These are phyloP conservation scores for Kwoniella pini DNA, from an alignment of 768 basidiomycete species.

Conservation along the genomic window DNA sequence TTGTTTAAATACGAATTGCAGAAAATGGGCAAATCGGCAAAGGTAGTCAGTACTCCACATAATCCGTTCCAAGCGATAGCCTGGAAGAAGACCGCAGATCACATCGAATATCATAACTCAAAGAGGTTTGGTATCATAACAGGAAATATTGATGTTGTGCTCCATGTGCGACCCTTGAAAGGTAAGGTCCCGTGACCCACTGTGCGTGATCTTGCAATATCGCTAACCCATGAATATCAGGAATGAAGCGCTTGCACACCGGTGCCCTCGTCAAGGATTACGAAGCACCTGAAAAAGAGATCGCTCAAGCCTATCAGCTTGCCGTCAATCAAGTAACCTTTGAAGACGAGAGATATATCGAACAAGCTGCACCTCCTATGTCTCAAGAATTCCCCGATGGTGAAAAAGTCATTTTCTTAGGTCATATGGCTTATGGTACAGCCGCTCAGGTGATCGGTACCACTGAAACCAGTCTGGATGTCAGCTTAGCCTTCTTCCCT, in stretches of 20 bases:
- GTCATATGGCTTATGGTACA: conserved; percentile 91
- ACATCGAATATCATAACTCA: conserved; percentile 79
- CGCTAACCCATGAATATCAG: no score
- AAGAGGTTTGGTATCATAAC: conserved; percentile 86
- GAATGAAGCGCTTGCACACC: conserved; percentile 81
- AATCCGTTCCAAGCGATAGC: conserved; percentile 65
- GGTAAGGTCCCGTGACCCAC: no score
- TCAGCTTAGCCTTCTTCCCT: conserved; percentile 87
- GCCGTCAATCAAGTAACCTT: conserved; percentile 74
- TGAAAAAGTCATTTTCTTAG: conserved; percentile 92
- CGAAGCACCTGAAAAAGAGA: conserved; percentile 76
- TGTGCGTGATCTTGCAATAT: no score
- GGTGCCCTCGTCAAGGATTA: conserved; percentile 96
- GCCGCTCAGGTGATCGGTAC: conserved; percentile 84
- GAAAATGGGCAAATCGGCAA: conserved; percentile 50
- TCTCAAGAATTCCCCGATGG: conserved; percentile 86
- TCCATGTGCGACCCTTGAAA: conserved; percentile 89
- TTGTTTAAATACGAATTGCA: conserved; percentile 75
- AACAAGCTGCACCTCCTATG: conserved; percentile 76
- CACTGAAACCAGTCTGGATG: conserved; percentile 68
- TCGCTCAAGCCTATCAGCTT: conserved; percentile 85
- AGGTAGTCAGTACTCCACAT: conserved; percentile 70
- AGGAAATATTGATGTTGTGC: conserved; percentile 72
- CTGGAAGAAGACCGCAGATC: conserved; percentile 80
- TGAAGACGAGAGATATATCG: conserved; percentile 76